phyloP scores from a whole-genome alignment of 2,329 filamentous ascomycete genomes.

The Pyrenophora tritici-repentis region DNA sequence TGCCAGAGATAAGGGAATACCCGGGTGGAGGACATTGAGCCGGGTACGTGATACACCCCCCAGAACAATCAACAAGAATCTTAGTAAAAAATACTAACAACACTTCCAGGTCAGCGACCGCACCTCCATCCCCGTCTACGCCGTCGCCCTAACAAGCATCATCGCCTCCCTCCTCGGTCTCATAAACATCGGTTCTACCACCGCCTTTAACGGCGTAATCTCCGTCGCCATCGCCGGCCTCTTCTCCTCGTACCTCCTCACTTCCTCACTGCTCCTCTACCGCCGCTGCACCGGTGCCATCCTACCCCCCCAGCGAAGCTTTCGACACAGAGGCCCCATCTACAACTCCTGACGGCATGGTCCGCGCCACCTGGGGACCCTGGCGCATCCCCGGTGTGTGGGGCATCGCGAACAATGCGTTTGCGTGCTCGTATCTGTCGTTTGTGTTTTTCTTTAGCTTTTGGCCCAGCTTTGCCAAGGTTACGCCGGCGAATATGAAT shows the following conservation, averaged over 20 bases:
- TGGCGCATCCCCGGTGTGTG: constrained; percentile 25
- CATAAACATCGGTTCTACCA: constrained; percentile 53
- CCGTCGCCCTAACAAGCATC: constrained; percentile 34
- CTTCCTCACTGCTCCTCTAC: constrained; percentile 28
- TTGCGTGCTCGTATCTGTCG: constrained; percentile 27
- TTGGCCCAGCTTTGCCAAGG: constrained; percentile 26
- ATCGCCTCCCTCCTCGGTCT: constrained; percentile 52
- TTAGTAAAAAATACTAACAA: constrained; percentile 6
- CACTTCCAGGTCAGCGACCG: constrained; percentile 22
- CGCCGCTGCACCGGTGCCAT: constrained; percentile 33
- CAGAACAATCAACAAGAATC: neutral
- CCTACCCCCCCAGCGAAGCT: constrained; percentile 7
- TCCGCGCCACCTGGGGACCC: constrained; percentile 28
- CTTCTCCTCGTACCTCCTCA: constrained; percentile 35
- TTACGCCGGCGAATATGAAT: constrained; percentile 33
- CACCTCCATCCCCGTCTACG: constrained; percentile 43
- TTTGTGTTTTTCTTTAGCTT: constrained; percentile 40
- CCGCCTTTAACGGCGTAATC: constrained; percentile 37
- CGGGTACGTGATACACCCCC: constrained; percentile 11
- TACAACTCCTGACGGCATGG: constrained; percentile 11
- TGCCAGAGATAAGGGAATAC: constrained; percentile 48
- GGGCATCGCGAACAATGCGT: constrained; percentile 31
- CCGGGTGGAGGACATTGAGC: constrained; percentile 39
- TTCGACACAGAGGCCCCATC: neutral
- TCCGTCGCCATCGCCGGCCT: constrained; percentile 35